Base-by-base conservation (phyloP, 2,329 filamentous ascomycete species). In the Fusarium robinianum region DNA sequence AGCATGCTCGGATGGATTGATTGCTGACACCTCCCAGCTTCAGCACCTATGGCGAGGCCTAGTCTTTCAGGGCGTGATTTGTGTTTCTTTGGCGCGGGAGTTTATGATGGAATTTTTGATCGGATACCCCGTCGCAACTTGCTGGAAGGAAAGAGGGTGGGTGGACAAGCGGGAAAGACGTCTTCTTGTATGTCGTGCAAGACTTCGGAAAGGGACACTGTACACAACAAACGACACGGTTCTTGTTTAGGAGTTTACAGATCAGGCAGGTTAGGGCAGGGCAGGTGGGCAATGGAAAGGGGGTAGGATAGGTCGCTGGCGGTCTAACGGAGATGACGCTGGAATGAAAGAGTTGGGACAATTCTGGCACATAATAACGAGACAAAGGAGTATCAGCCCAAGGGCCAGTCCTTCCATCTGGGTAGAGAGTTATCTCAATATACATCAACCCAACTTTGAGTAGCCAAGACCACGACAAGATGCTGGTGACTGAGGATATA, bases 11-110 rank as follows among this genome's bases (percentile, higher is more conserved):
- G 24, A 9, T 19, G 16, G 21, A 5, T 11, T 14, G 8, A n/a
- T 17, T 22, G 22, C 52, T 58, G 41, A 57, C 38, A 2, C 3
- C 6, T 35, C 21, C 10, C 33, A 72, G 71, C 26, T 74, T 72
- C 45, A 52, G 52, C 49, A 63, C 60, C 8, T 75, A 74, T 41
- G 66, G 63, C 12, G 71, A 75, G 42, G 63, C 69, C 30, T 75
- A 67, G 49, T 37, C 38, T 21, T 35, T 39, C n/a, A n/a, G n/a
- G n/a, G n/a, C n/a, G n/a, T n/a, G 35, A 40, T 55, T 31, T 41
- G 33, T 53, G 48, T 53, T 55, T 53, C 52, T 56, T 32, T 26
- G 52, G 52, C 48, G 39, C 30, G 27, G 52, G 52, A 48, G 52
- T 55, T 55, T n/a, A n/a, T n/a, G n/a, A n/a, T n/a, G n/a, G n/a